Evolutionary conservation across 495 filamentous ascomycete genomes (phyloP), one percentile per base, ranked within the genome.

Genomic region (Xylaria bambusicola): DNA sequence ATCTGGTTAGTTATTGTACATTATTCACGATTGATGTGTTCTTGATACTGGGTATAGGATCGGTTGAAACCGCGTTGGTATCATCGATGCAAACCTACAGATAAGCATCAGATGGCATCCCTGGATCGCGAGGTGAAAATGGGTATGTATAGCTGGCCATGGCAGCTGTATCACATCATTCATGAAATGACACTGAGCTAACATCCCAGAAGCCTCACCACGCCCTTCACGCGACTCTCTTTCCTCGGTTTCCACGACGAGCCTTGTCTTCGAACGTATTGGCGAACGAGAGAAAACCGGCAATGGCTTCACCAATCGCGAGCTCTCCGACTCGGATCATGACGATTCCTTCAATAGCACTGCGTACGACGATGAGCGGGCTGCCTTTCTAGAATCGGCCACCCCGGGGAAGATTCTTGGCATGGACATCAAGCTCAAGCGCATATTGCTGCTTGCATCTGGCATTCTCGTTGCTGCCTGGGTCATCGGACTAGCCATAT

Each of bases 401-500:
- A 62, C 53, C n/a, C 52, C 64, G 26, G 64, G 65, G 18, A 72
- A 78, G 61, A 74, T 75, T 0, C 58, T 66, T 2, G 63, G 63
- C 1, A 80, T 83, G 61, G 86, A 88, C 65, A 84, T 81, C 56
- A 82, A 82, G 38, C 77, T 85, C 49, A 83, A 86, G 62, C 79
- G 84, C 51, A 70, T 87, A 27, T 70, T 97, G 38, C 90, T 90
- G 75, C 75, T 89, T 29, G 62, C 93, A 20, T 83, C 83, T 6
- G 74, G 76, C 13, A 66, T 93, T 24, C 85, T 89, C 67, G 68
- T 91, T 20, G 88, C 86, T 7, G 86, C 86, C 52, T 98, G 94
- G 94, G 64, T 89, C 12, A 70, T 92, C 49, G 91, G 90, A 0
- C 80, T 97, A 38, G 78, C 88, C 38, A 74, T 89, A 42, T 96